phyloP scores from a whole-genome alignment of 768 basidiomycete genomes.

The Serendipita vermifera region DNA sequence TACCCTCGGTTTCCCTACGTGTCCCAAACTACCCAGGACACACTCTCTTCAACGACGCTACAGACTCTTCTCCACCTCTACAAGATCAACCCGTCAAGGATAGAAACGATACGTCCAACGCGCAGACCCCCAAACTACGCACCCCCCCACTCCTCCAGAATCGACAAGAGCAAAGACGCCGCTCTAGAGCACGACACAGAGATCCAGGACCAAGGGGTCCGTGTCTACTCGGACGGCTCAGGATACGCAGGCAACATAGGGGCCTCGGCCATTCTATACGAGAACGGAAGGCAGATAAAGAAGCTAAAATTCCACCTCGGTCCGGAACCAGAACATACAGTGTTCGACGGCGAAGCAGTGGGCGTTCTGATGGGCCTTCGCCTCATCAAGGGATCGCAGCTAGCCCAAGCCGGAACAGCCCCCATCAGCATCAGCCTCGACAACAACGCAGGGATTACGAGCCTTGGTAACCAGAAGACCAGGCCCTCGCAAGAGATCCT shows the following conservation, averaged over 20 bases:
- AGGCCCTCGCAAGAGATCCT: not conserved
- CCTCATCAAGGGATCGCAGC: not conserved
- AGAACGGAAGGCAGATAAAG: conserved; percentile 5
- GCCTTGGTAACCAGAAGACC: not conserved
- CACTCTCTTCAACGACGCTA: no score
- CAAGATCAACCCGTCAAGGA: not conserved
- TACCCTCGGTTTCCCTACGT: no score
- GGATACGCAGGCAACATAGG: not conserved
- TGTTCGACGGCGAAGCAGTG: conserved; percentile 8
- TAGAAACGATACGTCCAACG: conserved; percentile 4
- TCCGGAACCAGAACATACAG: not conserved
- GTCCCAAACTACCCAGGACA: no score
- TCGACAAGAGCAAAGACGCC: not conserved
- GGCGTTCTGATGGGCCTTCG: conserved; percentile 2
- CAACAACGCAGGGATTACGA: not conserved
- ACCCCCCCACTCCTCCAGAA: not conserved
- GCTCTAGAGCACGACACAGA: not conserved
- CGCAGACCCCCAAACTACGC: not conserved
- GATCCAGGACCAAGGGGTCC: not conserved
- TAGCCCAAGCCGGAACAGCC: not conserved
- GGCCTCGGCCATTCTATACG: not conserved
- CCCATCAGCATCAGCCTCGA: not conserved
- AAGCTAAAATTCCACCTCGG: not conserved
- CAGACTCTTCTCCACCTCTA: not conserved
- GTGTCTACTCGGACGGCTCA: conserved; percentile 13